Percentiles rank a stretch among this genome's conserved stretches.
These are phyloP conservation scores for Kodamaea restingae DNA, from an alignment of 805 yeast genomes.

Conservation along the genomic window DNA sequence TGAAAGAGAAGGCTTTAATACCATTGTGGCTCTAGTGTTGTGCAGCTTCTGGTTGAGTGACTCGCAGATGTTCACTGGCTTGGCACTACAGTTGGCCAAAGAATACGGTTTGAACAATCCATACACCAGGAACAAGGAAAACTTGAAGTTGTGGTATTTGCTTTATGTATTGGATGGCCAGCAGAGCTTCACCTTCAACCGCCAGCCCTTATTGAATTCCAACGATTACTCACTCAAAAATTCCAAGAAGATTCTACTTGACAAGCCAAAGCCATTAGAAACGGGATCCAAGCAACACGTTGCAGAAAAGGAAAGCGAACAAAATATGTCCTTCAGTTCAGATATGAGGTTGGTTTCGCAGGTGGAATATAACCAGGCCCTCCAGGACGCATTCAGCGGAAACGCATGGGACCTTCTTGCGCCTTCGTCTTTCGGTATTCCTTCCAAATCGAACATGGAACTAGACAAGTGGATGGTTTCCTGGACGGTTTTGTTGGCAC, in stretches of 20 bases:
- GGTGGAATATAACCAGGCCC: slow-evolving; percentile 63
- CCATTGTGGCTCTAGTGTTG: slow-evolving; percentile 58
- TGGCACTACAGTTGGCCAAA: slow-evolving; percentile 64
- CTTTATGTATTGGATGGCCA: slow-evolving; percentile 65
- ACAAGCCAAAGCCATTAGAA: slow-evolving; percentile 4
- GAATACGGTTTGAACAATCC: slow-evolving; percentile 45
- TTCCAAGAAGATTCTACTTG: slow-evolving; percentile 36
- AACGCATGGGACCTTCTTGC: slow-evolving; percentile 58
- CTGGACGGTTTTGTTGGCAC: slow-evolving; percentile 68
- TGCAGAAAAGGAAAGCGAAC: not conserved
- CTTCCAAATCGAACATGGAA: slow-evolving; percentile 62
- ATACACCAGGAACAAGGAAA: slow-evolving; percentile 29
- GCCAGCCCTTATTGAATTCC: slow-evolving; percentile 52
- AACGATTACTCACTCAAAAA: slow-evolving; percentile 42
- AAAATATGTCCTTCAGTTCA: slow-evolving; percentile 15
- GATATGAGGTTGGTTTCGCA: slow-evolving; percentile 63
- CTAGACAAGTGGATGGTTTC: slow-evolving; percentile 77
- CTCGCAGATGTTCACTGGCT: slow-evolving; percentile 60
- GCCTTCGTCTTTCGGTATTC: slow-evolving; percentile 62
- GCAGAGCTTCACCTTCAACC: slow-evolving; percentile 56
- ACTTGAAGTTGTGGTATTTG: slow-evolving; percentile 62
- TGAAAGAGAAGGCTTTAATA: slow-evolving; percentile 51
- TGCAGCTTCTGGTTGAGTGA: slow-evolving; percentile 69
- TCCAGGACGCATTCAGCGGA: slow-evolving; percentile 52
- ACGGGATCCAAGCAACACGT: not conserved